Evolutionary conservation across 2,329 filamentous ascomycete species (phyloP), one percentile per base, ranked within the genome.

Genomic region (Purpureocillium takamizusanense): DNA sequence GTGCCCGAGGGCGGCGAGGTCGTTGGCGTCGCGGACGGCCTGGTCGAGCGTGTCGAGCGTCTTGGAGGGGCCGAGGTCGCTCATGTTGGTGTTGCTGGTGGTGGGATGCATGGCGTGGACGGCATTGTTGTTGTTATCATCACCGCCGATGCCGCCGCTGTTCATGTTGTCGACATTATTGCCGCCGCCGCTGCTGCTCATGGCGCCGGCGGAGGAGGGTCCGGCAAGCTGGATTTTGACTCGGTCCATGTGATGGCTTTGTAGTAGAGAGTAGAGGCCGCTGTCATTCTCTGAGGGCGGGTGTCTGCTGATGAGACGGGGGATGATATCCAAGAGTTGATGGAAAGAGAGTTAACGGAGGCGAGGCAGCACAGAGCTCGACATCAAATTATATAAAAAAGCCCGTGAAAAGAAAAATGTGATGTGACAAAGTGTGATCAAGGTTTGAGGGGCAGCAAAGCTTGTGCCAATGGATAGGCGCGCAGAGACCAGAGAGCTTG

Each of bases 1-100:
- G 45, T 67, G 64, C 43, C 63, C 64, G 12, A 67, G 50, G 29
- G 53, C 53, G 21, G 63, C 64, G 17, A 67, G 61, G 39, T 66
- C 62, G 21, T 51, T 51, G 11, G 57, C 61, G 49, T 67, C 63
- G 36, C 53, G 54, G 11, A 50, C 43, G 27, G 51, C 52, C 42
- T 58, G 53, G 42, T 52, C 49, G 25, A 48, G 38, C 4, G 42
- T 43, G 31, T 30, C 28, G 28, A 30, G 42, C 41, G 35, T 49
- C 44, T 15, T 23, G 18, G 37, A 31, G 3, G 31, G 15, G 23
- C 15, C 21, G 33, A 35, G 33, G 33, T 17, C 13, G 33, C 13
- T 35, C 13, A 35, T 6, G 33, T n/a, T 42, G 28, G 17, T 6
- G 33, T n/a, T 42, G 28, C 14, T 35, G 33, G 14, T 15, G 17